Base-by-base conservation (phyloP, 352 stramenopile species). In the Salisapilia sapeloensis region DNA sequence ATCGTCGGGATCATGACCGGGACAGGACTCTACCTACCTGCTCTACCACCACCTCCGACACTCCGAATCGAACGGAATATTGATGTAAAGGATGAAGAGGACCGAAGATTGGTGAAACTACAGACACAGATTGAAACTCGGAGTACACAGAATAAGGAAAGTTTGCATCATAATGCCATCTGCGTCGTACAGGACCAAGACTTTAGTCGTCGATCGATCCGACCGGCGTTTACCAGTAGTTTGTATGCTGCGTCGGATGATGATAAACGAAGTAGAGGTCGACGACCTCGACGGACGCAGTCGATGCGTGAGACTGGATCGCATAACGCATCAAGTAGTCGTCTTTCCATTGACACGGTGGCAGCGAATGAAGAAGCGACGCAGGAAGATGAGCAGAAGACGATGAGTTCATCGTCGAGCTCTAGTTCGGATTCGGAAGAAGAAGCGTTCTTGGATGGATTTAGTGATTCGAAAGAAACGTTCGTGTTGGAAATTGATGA, bases 41-140 rank as follows among this genome's bases (percentile, higher is more conserved):
- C 93, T 6, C 86, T 99, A 34, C 94, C 94, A 23, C 69, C 81
- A 26, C 92, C 93, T 0, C 78, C 87, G 27, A 77, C 83, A 12
- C 59, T 98, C 13, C 70, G 86, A 15, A 97, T 98, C 35, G 82
- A 89, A 37, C 63, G 85, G 44, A 96, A 93, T 21, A 97, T 96
- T 42, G 87, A 87, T 42, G 84, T 90, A 3, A 86, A 90, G 64
- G 87, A 96, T 29, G 87, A 96, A 24, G 87, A 97, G 72, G 80
- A 97, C 44, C 59, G 71, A 22, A 76, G 87, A 19, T 59, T 97
- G 9, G 83, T 97, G 19, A 77, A 91, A 38, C 53, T 98, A 6
- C 92, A 97, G 46, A 56, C 61, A n/a, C 56, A 95, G 40, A 94
- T 96, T 39, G 86, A 96, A 40, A 61, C 71, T 24, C 42, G 79